Conservation (phyloP, 257 asterid species). For the Anisodus acutangulus region DNA sequence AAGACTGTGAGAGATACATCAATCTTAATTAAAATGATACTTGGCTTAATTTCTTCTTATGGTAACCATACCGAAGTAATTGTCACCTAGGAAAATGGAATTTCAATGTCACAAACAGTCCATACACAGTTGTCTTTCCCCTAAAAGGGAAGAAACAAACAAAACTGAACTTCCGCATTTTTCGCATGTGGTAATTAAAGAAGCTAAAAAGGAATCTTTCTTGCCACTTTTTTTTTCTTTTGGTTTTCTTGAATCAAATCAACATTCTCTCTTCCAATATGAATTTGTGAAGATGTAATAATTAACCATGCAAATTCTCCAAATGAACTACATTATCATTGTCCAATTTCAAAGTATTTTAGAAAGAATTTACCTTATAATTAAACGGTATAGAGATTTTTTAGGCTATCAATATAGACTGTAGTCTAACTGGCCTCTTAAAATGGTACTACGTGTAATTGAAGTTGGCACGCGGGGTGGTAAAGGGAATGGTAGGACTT, state of each 20-base stretch:
- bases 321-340: not conserved
- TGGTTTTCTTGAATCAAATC: not conserved
- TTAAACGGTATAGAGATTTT: too few species aligned
- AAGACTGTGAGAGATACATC: not conserved
- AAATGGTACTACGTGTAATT: too few species aligned
- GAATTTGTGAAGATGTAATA: too few species aligned
- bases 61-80: not conserved
- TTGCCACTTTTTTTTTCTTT: not conserved
- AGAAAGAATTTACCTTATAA: too few species aligned
- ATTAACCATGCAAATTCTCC: conserved; percentile 4
- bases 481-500: too few species aligned
- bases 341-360: not conserved
- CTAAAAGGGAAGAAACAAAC: not conserved
- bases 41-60: not conserved
- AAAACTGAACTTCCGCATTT: not conserved
- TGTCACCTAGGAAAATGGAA: not conserved
- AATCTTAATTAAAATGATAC: not conserved
- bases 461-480: too few species aligned
- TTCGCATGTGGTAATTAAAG: not conserved
- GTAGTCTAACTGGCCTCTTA: too few species aligned
- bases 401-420: too few species aligned
- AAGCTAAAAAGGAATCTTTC: not conserved
- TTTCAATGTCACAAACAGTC: not conserved
- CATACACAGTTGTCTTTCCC: not conserved
- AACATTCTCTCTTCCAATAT: not conserved